Evolutionary conservation across 495 filamentous ascomycete species (phyloP).

Genomic region (Hypoxylon lienhwacheense): DNA sequence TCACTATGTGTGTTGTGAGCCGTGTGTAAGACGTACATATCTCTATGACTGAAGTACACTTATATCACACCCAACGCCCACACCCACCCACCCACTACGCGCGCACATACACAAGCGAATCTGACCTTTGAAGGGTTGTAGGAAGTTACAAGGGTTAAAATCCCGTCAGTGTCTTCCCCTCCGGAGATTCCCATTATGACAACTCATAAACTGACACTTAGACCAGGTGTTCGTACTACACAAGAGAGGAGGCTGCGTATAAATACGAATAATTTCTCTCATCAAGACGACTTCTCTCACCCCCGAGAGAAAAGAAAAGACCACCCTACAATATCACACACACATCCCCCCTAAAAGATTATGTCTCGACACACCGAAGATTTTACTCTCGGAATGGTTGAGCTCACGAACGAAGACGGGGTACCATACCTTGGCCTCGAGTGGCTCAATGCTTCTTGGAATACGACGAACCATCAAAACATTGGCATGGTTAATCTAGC

Average conservation of each 20-base stretch:
- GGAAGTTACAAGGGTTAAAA: constrained; percentile 2
- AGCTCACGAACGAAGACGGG: not conserved
- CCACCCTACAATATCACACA: no score
- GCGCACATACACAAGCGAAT: no score
- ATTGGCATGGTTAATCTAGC: not conserved
- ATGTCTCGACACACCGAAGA: not conserved
- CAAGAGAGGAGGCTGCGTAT: not conserved
- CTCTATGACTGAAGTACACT: no score
- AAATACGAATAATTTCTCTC: not conserved
- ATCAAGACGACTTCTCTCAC: not conserved
- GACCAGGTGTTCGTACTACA: constrained; percentile 4
- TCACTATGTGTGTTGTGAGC: not conserved
- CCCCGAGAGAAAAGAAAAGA: no score
- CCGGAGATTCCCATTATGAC: constrained; percentile 21
- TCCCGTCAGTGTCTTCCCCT: constrained; percentile 19
- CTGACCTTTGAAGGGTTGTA: constrained; percentile 1
- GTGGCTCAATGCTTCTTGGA: not conserved
- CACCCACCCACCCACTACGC: no score
- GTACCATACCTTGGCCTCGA: not conserved
- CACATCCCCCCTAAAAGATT: no score
- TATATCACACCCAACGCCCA: no score
- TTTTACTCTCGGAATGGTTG: not conserved
- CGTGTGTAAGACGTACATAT: constrained; percentile 14
- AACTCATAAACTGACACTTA: constrained; percentile 24
- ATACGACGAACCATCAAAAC: not conserved